phyloP scores from a whole-genome alignment of 768 basidiomycete genomes.

The Russula dissimulans region DNA sequence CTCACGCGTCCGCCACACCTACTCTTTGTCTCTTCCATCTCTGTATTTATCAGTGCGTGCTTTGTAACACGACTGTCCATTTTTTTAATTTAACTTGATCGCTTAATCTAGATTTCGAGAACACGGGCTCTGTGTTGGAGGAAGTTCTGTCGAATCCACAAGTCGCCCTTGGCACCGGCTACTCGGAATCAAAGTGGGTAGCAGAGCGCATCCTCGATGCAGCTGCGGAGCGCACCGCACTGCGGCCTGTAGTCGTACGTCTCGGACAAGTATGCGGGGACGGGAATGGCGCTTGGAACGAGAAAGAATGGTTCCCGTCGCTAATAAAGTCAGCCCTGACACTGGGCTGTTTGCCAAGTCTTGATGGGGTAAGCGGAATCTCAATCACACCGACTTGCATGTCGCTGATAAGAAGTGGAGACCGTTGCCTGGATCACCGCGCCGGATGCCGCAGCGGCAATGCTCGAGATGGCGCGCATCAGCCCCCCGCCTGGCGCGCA shows the following conservation, averaged over 20 bases:
- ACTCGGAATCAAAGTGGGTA: conserved; percentile 24
- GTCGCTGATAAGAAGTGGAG: neutral
- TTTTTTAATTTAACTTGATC: neutral
- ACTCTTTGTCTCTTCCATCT: conserved; percentile 23
- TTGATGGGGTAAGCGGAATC: conserved; percentile 16
- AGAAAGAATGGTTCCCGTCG: conserved; percentile 24
- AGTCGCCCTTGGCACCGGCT: conserved; percentile 18
- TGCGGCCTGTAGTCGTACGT: conserved; percentile 20
- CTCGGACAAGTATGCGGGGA: conserved; percentile 26
- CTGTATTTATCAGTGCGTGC: conserved; percentile 19
- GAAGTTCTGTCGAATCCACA: conserved; percentile 12
- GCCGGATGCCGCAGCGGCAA: conserved; percentile 21
- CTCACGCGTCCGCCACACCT: conserved; percentile 14
- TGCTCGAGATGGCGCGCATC: conserved; percentile 23
- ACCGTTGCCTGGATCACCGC: conserved; percentile 24
- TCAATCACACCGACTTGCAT: neutral
- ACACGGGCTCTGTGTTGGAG: conserved; percentile 17
- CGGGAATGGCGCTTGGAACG: conserved; percentile 23
- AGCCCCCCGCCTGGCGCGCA: conserved; percentile 1
- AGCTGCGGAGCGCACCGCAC: conserved; percentile 14
- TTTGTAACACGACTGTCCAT: neutral
- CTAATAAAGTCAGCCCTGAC: conserved; percentile 19
- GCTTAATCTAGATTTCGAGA: conserved; percentile 19
- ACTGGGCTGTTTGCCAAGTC: conserved; percentile 19
- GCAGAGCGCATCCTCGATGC: conserved; percentile 21